phyloP scores from a whole-genome alignment of 106 monocot genomes.

The Ottelia alismoides region DNA sequence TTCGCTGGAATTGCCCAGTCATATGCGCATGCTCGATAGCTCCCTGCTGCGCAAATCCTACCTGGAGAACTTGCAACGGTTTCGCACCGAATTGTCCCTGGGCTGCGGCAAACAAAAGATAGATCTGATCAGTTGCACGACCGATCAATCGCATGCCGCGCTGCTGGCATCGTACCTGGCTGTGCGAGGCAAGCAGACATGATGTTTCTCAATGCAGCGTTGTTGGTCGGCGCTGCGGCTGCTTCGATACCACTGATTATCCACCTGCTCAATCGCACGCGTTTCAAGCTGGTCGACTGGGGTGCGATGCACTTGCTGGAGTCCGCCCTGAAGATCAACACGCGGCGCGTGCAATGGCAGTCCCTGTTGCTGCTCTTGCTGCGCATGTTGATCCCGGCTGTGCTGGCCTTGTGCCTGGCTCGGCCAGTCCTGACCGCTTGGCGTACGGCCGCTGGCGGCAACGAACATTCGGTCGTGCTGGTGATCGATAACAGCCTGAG shows the following conservation, averaged over 20 bases:
- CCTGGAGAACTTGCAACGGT: neutral
- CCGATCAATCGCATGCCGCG: neutral
- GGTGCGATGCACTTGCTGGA: neutral
- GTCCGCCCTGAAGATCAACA: neutral
- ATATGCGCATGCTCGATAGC: too few species aligned
- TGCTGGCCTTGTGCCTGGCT: neutral
- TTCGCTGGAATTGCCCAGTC: too few species aligned
- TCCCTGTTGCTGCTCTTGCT: neutral
- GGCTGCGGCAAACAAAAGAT: neutral
- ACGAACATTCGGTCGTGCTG: neutral
- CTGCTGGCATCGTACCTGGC: neutral
- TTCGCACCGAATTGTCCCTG: neutral
- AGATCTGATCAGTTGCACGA: neutral
- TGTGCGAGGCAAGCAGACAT: neutral
- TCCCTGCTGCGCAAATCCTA: neutral
- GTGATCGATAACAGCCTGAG: neutral
- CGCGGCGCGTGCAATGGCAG: neutral
- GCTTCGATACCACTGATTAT: neutral
- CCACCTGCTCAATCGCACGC: neutral
- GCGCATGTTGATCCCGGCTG: neutral
- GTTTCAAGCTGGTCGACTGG: neutral
- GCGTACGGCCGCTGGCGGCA: neutral
- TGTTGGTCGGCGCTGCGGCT: neutral
- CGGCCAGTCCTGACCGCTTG: neutral
- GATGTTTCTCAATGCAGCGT: neutral